Base-by-base conservation (phyloP, 2,329 filamentous ascomycete species). In the Knoxdaviesia capensis region DNA sequence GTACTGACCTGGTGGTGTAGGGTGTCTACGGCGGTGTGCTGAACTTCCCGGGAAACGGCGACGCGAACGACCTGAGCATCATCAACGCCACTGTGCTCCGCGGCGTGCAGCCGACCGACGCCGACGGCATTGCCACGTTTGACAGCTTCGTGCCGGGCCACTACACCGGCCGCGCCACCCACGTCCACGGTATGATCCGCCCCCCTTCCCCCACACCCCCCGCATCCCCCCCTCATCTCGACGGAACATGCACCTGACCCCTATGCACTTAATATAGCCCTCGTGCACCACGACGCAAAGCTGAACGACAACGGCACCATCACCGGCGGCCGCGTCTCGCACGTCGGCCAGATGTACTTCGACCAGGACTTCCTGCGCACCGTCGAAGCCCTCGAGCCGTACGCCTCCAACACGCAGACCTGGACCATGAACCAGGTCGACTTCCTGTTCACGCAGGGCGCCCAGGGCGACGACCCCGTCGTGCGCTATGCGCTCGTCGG, bases 261-360 rank as follows among this genome's bases (percentile, higher is more conserved):
- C 9, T 6, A 41, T 36, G 32, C 33, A 45, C 41, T 31, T 11
- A 6, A 28, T n/a, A 9, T 33, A 48, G 49, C 60, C 33, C 48
- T 59, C 39, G 53, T 63, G 61, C 53, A 61, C 47, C 49, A 54
- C 39, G 59, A 59, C 41, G 56, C 56, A 3, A 56, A 55, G 6
- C 44, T 54, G 4, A 47, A 53, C 10, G 39, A 48, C 32, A 61
- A 61, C 48, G 46, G 52, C 33, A 60, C 59, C 1, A 53, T 61
- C 5, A 53, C 51, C 31, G 51, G 56, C 0, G 54, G 53, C 37
- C 56, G 56, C 33, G 63, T 71, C 42, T 66, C 69, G 6, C 71
- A 79, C 54, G 65, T 78, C 31, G 74, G 74, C n/a, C 74, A 80
- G 54, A 55, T 74, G 43, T 79, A 74, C 59, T 72, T 76, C 51